These are phyloP conservation scores for Macroventuria anomochaeta DNA, from an alignment of 2,329 filamentous ascomycete species.

Conservation along the genomic window DNA sequence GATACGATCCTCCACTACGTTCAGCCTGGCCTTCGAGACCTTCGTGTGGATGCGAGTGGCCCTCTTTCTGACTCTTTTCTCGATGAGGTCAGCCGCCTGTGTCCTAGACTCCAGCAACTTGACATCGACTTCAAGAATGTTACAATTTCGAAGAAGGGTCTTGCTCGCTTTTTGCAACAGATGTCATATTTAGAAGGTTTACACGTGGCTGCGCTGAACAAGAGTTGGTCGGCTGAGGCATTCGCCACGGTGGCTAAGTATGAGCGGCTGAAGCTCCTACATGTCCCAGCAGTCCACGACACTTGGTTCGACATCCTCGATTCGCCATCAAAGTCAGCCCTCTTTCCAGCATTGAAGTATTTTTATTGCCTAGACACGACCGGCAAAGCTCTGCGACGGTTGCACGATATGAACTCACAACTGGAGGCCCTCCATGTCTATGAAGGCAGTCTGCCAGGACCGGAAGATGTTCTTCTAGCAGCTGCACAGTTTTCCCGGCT, in stretches of 20 bases:
- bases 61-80: not conserved
- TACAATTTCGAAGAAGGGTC: not conserved
- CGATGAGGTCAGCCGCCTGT: not conserved
- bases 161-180: not conserved
- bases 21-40: not conserved
- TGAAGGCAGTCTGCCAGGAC: not conserved
- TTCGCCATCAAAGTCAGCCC: not conserved
- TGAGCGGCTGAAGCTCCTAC: not conserved
- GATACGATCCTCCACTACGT: not conserved
- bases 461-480: not conserved
- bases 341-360: not conserved
- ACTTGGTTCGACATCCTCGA: not conserved
- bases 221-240: not conserved
- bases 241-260: not conserved
- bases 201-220: not conserved
- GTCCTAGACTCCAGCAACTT: not conserved
- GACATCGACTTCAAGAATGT: conserved; percentile 1
- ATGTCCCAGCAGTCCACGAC: not conserved
- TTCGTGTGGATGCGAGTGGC: not conserved
- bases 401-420: not conserved
- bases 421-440: conserved; percentile 2
- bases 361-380: not conserved
- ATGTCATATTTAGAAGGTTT: not conserved
- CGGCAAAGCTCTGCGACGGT: not conserved
- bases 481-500: not conserved